Evolutionary conservation across 2,329 filamentous ascomycete genomes (phyloP).

Genomic region (Ascochyta lentis): DNA sequence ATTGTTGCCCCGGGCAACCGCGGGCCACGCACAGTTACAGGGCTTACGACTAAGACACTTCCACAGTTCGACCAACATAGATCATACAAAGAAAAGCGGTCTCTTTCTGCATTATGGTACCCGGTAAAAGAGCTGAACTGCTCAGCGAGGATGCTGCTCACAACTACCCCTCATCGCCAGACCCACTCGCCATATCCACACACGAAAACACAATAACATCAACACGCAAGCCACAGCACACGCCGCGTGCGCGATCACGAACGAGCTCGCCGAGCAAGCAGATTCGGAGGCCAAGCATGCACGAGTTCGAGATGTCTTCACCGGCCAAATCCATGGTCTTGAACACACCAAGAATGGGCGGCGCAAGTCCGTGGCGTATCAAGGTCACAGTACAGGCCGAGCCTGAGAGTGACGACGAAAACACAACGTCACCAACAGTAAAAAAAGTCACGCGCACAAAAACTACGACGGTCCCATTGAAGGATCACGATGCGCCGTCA

Average conservation of each 20-base stretch:
- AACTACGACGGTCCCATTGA: conserved; percentile 52
- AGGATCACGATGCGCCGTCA: conserved; percentile 47
- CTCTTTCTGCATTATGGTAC: conserved; percentile 27
- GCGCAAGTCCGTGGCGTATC: conserved; percentile 56
- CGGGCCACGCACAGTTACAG: conserved; percentile 4
- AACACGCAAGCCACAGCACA: conserved; percentile 29
- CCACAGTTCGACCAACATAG: conserved; percentile 19
- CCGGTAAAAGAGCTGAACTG: conserved; percentile 23
- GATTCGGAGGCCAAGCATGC: conserved; percentile 23
- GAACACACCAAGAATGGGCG: conserved; percentile 48
- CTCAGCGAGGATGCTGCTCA: conserved; percentile 26
- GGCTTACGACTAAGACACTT: neutral
- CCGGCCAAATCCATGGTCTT: conserved; percentile 56
- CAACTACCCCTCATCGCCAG: conserved; percentile 46
- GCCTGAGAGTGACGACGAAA: conserved; percentile 46
- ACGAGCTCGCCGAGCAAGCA: conserved; percentile 43
- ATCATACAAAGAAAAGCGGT: neutral
- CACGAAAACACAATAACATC: conserved; percentile 30
- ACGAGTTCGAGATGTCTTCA: conserved; percentile 36
- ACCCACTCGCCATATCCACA: conserved; percentile 44
- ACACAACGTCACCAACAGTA: conserved; percentile 39
- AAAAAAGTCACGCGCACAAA: conserved; percentile 38
- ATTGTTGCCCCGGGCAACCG: conserved; percentile 43
- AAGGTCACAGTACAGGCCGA: conserved; percentile 59
- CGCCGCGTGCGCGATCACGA: conserved; percentile 32